Conservation (phyloP, 192 early-diverging fungal species). For the Coemansia sp. region DNA sequence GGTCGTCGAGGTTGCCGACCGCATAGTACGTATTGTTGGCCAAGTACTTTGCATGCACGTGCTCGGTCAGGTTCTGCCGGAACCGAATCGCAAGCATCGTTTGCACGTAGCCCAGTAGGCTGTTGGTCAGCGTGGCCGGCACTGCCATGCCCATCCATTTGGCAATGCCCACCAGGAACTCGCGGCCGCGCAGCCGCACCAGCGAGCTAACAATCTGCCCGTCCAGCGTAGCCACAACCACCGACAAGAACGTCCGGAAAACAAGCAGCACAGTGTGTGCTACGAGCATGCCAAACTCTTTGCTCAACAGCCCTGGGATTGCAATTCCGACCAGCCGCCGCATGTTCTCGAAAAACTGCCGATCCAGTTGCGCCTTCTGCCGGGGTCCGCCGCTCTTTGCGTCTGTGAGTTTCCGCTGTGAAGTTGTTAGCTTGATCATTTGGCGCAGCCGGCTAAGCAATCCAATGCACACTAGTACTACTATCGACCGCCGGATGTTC, state of each 20-base stretch:
- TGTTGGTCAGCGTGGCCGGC: conserved; percentile 96
- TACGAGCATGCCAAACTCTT: conserved; percentile 83
- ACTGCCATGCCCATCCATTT: conserved; percentile 94
- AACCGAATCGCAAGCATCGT: conserved; percentile 75
- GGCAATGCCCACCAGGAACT: conserved; percentile 81
- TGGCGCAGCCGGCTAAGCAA: conserved; percentile 36
- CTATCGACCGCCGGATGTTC: conserved; percentile 33
- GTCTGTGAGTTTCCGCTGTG: conserved; percentile 18
- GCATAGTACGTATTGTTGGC: conserved; percentile 92
- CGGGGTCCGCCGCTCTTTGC: conserved; percentile 1
- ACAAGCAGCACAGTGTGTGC: conserved; percentile 85
- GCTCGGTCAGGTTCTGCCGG: conserved; percentile 83
- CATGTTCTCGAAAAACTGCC: conserved; percentile 65
- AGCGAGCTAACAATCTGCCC: conserved; percentile 77
- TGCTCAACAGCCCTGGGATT: conserved; percentile 79
- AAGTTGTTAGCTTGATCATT: conserved; percentile 30
- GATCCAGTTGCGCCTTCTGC: conserved; percentile 41
- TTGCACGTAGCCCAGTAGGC: conserved; percentile 79
- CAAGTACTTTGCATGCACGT: conserved; percentile 85
- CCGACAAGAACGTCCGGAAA: conserved; percentile 84
- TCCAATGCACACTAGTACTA: conserved; percentile 26
- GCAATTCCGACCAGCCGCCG: conserved; percentile 73
- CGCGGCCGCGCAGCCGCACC: conserved; percentile 58
- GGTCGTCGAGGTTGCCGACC: conserved; percentile 88
- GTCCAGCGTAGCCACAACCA: conserved; percentile 77